These are phyloP conservation scores for Lactarius pseudohatsudake DNA, from an alignment of 768 basidiomycete species.

Conservation along the genomic window DNA sequence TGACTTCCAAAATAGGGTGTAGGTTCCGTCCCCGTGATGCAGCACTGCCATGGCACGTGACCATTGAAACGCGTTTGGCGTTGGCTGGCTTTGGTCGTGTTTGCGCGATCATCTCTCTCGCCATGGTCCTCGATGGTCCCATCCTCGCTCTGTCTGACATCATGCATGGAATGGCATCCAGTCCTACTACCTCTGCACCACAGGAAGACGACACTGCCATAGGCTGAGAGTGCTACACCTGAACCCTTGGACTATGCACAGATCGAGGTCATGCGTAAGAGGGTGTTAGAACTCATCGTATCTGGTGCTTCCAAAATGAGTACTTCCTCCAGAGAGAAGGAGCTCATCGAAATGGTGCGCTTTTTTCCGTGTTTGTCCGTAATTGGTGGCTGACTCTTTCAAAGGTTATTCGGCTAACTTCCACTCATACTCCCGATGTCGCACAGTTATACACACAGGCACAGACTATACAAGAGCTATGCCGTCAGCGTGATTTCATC, in stretches of 20 bases:
- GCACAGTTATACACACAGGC: constrained; percentile 58
- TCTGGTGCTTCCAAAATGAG: constrained; percentile 32
- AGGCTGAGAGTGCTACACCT: constrained; percentile 34
- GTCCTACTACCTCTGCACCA: constrained; percentile 39
- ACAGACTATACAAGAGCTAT: constrained; percentile 55
- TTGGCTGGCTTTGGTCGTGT: constrained; percentile 36
- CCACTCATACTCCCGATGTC: constrained; percentile 40
- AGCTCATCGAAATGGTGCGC: constrained; percentile 57
- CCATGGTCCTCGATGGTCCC: constrained; percentile 40
- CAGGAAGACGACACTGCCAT: constrained; percentile 30
- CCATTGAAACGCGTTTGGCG: constrained; percentile 21
- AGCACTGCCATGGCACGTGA: constrained; percentile 34
- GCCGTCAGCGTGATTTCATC: constrained; percentile 58
- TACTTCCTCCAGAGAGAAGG: constrained; percentile 44
- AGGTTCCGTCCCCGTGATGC: constrained; percentile 36
- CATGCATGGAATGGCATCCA: constrained; percentile 53
- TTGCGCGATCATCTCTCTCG: constrained; percentile 27
- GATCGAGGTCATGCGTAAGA: constrained; percentile 48
- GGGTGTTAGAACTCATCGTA: constrained; percentile 46
- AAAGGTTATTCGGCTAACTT: constrained; percentile 52
- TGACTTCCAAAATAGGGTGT: constrained; percentile 6
- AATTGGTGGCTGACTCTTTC: constrained; percentile 4
- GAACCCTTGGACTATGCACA: constrained; percentile 48
- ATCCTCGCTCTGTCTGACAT: constrained; percentile 56
- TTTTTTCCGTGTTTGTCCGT: constrained; percentile 7